A percentile compares a stretch with the other conserved stretches of the same genome.
Conservation (phyloP, 441 rosid genomes). For the Arabidopsis hybrid region DNA sequence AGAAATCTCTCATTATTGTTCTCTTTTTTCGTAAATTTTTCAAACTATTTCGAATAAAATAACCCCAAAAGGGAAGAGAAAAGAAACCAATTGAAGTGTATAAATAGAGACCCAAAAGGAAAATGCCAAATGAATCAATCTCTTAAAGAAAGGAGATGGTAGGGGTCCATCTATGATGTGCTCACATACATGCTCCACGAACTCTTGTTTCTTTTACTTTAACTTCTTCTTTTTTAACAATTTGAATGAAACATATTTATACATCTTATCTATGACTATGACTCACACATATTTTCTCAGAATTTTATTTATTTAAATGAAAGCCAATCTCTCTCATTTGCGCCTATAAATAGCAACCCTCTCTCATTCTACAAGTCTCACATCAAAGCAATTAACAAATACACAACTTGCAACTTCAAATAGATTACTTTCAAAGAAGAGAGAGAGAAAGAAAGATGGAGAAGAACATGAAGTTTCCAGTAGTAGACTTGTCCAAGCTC, state of each 20-base stretch:
- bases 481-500: constrained; percentile 58
- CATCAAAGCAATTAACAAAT: constrained; percentile 34
- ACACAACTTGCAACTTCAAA: constrained; percentile 35
- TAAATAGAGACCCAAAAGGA: constrained; percentile 37
- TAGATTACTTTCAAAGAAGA: constrained; percentile 15
- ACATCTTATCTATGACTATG: constrained; percentile 33
- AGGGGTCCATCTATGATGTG: constrained; percentile 42
- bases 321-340: constrained; percentile 4
- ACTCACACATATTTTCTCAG: constrained; percentile 19
- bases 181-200: constrained; percentile 47
- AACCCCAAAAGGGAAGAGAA: background rate
- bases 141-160: constrained; percentile 28
- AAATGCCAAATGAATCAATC: constrained; percentile 44
- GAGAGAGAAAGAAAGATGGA: constrained; percentile 26
- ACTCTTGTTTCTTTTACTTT: constrained; percentile 33
- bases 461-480: constrained; percentile 58
- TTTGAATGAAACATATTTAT: constrained; percentile 23
- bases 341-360: constrained; percentile 58
- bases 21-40: background rate
- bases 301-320: background rate
- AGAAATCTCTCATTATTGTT: background rate
- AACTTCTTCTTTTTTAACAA: background rate
- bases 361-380: constrained; percentile 34
- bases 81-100: constrained; percentile 25
- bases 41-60: background rate